phyloP scores from a whole-genome alignment of 768 basidiomycete species.

The Pleurotus tuber-regium region DNA sequence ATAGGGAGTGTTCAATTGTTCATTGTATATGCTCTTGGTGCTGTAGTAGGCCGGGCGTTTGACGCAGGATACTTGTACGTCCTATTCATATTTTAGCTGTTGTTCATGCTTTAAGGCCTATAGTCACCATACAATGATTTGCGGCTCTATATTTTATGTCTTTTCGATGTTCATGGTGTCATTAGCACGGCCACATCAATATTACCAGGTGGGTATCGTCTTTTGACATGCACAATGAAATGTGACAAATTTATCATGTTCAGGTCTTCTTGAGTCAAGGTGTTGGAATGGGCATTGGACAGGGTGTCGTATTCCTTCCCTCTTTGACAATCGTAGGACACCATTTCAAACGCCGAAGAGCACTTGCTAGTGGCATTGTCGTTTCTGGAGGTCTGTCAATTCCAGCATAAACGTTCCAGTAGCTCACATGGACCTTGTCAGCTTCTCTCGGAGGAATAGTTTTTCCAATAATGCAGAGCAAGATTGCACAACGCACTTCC shows the following conservation, averaged over 20 bases:
- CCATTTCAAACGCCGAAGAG: constrained; percentile 32
- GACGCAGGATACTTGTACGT: constrained; percentile 26
- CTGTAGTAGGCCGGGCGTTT: constrained; percentile 27
- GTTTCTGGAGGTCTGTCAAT: constrained; percentile 28
- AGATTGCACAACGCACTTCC: constrained; percentile 20
- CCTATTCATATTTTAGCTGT: not conserved
- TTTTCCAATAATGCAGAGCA: constrained; percentile 34
- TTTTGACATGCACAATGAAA: too few relatives aligned
- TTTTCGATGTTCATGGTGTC: constrained; percentile 38
- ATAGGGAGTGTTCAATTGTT: constrained; percentile 35
- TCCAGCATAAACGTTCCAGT: not conserved
- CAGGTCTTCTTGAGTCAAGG: constrained; percentile 37
- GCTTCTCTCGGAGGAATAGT: constrained; percentile 35
- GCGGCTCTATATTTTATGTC: constrained; percentile 37
- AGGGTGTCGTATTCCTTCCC: constrained; percentile 37
- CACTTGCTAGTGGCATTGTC: constrained; percentile 35
- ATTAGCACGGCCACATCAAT: constrained; percentile 31
- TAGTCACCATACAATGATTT: constrained; percentile 35
- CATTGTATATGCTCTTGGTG: constrained; percentile 25
- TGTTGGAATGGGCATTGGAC: constrained; percentile 31
- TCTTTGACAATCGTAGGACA: constrained; percentile 35
- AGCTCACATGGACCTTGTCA: constrained; percentile 11
- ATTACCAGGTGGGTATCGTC: constrained; percentile 25
- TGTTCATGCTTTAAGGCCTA: not conserved
- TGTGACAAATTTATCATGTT: too few relatives aligned